phyloP scores from a whole-genome alignment of 2,329 filamentous ascomycete species.

The Furcasterigmium sp. region DNA sequence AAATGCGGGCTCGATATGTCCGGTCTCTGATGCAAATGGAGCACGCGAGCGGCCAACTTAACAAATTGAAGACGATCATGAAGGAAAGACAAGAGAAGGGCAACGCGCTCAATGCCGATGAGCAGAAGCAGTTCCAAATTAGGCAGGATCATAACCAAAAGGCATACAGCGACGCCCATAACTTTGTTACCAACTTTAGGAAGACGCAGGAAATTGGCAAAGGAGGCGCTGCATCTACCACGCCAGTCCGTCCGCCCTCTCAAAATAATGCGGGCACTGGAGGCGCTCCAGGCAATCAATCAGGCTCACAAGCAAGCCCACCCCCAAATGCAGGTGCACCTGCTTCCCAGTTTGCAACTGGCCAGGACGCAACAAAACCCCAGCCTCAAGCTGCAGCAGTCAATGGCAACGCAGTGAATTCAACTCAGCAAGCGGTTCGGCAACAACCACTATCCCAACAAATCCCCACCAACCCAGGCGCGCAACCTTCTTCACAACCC shows the following conservation, averaged over 20 bases:
- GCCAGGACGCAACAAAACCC: no score
- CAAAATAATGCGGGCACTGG: not conserved
- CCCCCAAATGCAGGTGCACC: not conserved
- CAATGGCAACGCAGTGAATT: no score
- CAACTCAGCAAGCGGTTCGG: not conserved
- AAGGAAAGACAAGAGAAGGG: slow-evolving; percentile 37
- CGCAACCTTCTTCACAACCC: slow-evolving; percentile 2
- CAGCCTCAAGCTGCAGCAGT: no score
- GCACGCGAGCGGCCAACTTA: slow-evolving; percentile 31
- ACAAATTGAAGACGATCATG: slow-evolving; percentile 33
- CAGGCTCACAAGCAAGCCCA: not conserved
- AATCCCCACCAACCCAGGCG: not conserved
- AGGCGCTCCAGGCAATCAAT: not conserved
- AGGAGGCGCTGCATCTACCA: slow-evolving; percentile 13
- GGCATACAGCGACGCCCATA: slow-evolving; percentile 38
- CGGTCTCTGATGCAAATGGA: slow-evolving; percentile 47
- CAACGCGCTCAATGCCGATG: slow-evolving; percentile 39
- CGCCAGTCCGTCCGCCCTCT: slow-evolving; percentile 1
- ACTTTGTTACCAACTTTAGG: slow-evolving; percentile 42
- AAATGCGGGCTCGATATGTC: slow-evolving; percentile 41
- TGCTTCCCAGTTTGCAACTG: not conserved
- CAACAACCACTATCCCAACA: slow-evolving; percentile 8
- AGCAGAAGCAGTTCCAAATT: slow-evolving; percentile 37
- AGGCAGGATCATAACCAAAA: slow-evolving; percentile 40
- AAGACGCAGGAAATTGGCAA: slow-evolving; percentile 34